These are phyloP conservation scores for Gossypium bickii DNA, from an alignment of 345 rosid species.

Conservation along the genomic window DNA sequence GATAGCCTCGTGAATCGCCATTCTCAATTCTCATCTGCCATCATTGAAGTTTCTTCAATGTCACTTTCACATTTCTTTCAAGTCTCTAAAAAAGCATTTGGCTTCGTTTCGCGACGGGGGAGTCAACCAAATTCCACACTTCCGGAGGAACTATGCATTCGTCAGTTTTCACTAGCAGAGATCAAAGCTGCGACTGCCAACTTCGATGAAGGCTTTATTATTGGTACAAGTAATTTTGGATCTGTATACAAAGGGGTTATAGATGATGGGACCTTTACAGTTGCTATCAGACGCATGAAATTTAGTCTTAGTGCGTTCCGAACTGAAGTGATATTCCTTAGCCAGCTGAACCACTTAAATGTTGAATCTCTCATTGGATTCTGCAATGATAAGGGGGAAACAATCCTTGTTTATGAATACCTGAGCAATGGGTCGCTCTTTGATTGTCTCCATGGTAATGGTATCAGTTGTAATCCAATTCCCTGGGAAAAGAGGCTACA, in stretches of 20 bases:
- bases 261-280: not conserved
- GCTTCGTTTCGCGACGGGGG: not conserved
- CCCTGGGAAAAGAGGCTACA: not conserved
- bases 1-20: not conserved
- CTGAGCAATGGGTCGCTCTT: not conserved
- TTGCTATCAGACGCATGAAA: not conserved
- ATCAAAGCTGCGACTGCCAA: not conserved
- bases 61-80: not conserved
- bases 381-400: not conserved
- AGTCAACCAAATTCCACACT: not conserved
- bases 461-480: not conserved
- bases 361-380: not conserved
- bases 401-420: constrained; percentile 1
- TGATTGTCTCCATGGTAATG: not conserved
- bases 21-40: not conserved
- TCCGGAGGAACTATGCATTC: not conserved
- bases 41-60: not conserved
- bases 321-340: not conserved
- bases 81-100: not conserved
- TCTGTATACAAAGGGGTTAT: constrained; percentile 1
- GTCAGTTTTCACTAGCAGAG: not conserved
- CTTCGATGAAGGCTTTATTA: not conserved
- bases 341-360: not conserved
- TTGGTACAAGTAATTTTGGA: not conserved
- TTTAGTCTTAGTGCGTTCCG: not conserved